Conservation (phyloP, 78 protist genomes). For the Polysphondylium violaceum region DNA sequence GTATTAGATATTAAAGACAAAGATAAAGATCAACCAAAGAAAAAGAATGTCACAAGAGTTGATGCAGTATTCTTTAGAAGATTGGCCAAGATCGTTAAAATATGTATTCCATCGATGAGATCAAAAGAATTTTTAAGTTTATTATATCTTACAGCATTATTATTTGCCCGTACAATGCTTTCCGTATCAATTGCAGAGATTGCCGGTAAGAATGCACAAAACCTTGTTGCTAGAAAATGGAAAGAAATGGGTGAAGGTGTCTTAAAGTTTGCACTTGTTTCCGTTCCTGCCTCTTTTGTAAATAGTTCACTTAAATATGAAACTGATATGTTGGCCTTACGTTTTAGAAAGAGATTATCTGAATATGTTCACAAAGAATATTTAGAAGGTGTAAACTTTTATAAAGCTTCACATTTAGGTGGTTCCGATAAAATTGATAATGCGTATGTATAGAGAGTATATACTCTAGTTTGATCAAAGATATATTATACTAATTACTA, state of each 20-base stretch:
- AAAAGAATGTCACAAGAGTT: constrained; percentile 48
- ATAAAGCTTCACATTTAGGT: constrained; percentile 82
- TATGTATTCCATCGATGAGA: constrained; percentile 61
- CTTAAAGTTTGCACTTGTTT: constrained; percentile 71
- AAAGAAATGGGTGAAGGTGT: constrained; percentile 68
- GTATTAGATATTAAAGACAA: constrained; percentile 43
- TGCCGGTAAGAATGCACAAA: constrained; percentile 82
- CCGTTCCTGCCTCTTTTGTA: constrained; percentile 81
- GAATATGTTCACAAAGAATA: constrained; percentile 75
- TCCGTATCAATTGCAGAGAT: constrained; percentile 82
- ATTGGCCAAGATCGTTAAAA: constrained; percentile 72
- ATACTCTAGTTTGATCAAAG: background rate
- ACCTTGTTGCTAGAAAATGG: constrained; percentile 74
- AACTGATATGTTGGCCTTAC: constrained; percentile 78
- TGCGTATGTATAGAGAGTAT: constrained; percentile 53
- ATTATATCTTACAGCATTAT: constrained; percentile 58
- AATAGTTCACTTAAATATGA: constrained; percentile 74
- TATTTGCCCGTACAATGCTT: constrained; percentile 80
- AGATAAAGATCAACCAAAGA: constrained; percentile 11
- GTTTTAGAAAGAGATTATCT: constrained; percentile 73
- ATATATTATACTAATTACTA: background rate
- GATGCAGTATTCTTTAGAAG: constrained; percentile 77
- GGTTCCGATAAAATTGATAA: constrained; percentile 77
- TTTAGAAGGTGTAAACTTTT: constrained; percentile 85
- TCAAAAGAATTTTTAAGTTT: constrained; percentile 73